Evolutionary conservation across 2,329 filamentous ascomycete species (phyloP), one percentile per base, ranked within the genome.

Genomic region (Bipolaris cookei): DNA sequence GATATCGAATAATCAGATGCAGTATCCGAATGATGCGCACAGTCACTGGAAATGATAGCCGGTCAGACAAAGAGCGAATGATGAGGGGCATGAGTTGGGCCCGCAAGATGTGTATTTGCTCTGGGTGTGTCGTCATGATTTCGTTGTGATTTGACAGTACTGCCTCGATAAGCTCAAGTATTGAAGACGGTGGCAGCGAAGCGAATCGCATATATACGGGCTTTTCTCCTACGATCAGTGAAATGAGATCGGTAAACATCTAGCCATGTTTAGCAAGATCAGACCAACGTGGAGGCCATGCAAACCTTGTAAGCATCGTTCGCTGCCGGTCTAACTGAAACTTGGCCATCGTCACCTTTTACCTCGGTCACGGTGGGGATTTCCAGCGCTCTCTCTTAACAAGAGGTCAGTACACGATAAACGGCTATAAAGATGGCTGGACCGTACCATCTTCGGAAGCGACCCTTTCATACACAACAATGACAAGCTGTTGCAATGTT

Each of bases 401-500:
- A 44, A 11, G n/a, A 18, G n/a, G 41, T 71, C 41, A 72, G 62
- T 42, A 20, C 44, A 49, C 21, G 48, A 25, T 21, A 18, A 13
- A 18, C 7, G 21, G 8, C n/a, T 54, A 10, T 23, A 34, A 20
- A 18, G 14, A 13, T 11, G n/a, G 21, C 18, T 28, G 4, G 11
- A 28, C n/a, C 32, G 74, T 77, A 89, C 88, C 88, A 73, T 97
- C 92, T 80, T 97, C 92, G 5, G 81, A 80, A 0, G 88, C 85
- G 1, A 97, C 92, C 74, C 96, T 95, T 74, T 98, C 95, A 76
- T 97, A 98, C 0, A 97, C 90, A 0, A 91, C 90, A 30, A 95
- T 91, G 6, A 98, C 88, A 13, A 99, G 84, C 76, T 98, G 95
- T 77, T 97, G 94, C 51, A 99, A 81, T 2, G 95, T 98, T n/a